Base-by-base conservation (phyloP, 2,329 filamentous ascomycete genomes). In the Samsoniella hepiali region DNA sequence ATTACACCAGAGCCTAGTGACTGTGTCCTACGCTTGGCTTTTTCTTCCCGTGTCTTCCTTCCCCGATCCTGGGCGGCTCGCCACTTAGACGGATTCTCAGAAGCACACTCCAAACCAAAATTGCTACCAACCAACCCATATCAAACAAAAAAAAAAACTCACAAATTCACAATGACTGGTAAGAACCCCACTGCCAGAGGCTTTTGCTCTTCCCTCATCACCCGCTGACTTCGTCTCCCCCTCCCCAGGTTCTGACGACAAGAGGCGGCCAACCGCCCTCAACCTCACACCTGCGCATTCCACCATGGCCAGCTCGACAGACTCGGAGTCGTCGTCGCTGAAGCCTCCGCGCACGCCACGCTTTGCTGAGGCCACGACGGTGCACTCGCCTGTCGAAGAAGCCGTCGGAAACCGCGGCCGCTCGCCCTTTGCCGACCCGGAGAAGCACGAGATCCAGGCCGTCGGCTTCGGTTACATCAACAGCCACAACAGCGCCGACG, bases 391-490 rank as follows among this genome's bases (percentile, higher is more conserved):
- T 49, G 80, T 92, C 71, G 89, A 93, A 65, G 38, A 40, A 1
- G 34, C 17, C 11, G 27, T 9, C 49, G 13, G 7, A 22, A 22
- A 22, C 47, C 79, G 69, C 63, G 65, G 78, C 56, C 74, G 74
- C 64, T 81, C 82, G 38, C 85, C 86, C 9, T 90, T 90, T 70
- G 80, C 81, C 69, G 83, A 88, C 66, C 81, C 83, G 55, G 82
- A 85, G 49, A 80, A 78, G 67, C 82, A 82, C 61, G 89, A 92
- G 73, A 90, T 93, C 38, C 91, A 88, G 64, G 93, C 97, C 78
- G 86, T 97, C 68, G 93, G 93, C 68, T 97, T 98, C 76, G 93
- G 93, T 74, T 97, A 97, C 79, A 90, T 97, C 73, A 83, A 86
- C 70, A 82, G 82, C 69, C 74, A 80, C 78, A 77, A 81, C 73